phyloP scores from a whole-genome alignment of 1,139 yeast genomes.

The Fermentozyma sake region DNA sequence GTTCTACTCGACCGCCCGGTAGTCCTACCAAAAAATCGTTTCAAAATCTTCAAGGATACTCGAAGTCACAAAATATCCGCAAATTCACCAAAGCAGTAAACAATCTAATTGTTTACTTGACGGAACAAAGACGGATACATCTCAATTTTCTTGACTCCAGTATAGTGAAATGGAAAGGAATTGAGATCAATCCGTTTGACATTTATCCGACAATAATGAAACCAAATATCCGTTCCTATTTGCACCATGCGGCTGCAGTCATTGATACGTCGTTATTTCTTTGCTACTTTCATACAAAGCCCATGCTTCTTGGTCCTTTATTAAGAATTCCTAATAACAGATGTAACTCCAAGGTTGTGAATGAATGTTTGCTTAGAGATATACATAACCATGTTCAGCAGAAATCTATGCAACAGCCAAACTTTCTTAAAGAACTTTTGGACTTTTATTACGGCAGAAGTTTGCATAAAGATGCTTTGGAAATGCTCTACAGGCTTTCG shows the following conservation, averaged over 20 bases:
- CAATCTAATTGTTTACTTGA: constrained; percentile 50
- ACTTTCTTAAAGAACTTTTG: constrained; percentile 62
- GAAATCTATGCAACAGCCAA: constrained; percentile 27
- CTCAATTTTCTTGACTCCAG: constrained; percentile 33
- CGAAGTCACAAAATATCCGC: constrained; percentile 20
- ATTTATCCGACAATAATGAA: constrained; percentile 24
- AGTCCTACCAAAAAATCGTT: constrained; percentile 4
- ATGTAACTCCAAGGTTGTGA: constrained; percentile 66
- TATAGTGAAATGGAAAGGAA: constrained; percentile 42
- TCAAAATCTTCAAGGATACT: constrained; percentile 4
- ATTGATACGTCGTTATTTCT: constrained; percentile 79
- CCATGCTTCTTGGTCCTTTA: constrained; percentile 77
- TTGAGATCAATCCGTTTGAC: constrained; percentile 36
- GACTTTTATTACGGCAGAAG: constrained; percentile 70
- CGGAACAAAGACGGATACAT: constrained; percentile 51
- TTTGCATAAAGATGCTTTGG: constrained; percentile 65
- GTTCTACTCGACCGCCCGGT: not conserved
- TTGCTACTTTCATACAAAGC: constrained; percentile 64
- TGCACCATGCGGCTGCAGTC: constrained; percentile 36
- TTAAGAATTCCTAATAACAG: constrained; percentile 66
- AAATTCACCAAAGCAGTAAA: constrained; percentile 43
- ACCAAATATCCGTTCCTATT: constrained; percentile 8
- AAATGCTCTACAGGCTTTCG: constrained; percentile 44
- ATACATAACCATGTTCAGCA: constrained; percentile 20
- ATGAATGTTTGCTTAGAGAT: constrained; percentile 41